These are phyloP conservation scores for Elasticomyces elasticus DNA, from an alignment of 495 filamentous ascomycete species.

Conservation along the genomic window DNA sequence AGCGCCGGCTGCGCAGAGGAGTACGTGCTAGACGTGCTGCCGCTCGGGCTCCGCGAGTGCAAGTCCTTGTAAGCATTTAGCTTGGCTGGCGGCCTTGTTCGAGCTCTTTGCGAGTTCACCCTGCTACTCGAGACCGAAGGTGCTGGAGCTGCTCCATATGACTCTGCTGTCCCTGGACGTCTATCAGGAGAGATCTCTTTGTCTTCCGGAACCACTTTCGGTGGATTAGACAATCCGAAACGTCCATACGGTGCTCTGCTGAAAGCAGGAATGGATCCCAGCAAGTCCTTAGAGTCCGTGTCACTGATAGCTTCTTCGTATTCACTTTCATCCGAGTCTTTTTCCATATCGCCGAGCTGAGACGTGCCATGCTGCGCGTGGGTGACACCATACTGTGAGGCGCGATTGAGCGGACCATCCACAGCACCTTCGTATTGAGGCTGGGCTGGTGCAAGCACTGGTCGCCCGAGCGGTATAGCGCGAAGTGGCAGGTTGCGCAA, in stretches of 20 bases:
- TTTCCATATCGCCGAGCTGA: slow-evolving; percentile 11
- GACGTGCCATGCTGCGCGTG: slow-evolving; percentile 4
- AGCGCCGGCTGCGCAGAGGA: slow-evolving; percentile 14
- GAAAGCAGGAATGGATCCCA: slow-evolving; percentile 7
- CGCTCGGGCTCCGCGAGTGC: slow-evolving; percentile 60
- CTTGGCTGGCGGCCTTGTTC: slow-evolving; percentile 54
- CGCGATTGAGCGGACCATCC: slow-evolving; percentile 18
- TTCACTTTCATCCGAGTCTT: slow-evolving; percentile 17
- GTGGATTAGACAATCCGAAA: slow-evolving; percentile 29
- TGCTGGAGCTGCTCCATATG: slow-evolving; percentile 17
- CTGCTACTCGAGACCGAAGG: slow-evolving; percentile 19
- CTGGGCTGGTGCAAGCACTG: slow-evolving; percentile 9
- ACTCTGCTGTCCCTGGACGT: slow-evolving; percentile 16
- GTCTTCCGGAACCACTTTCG: slow-evolving; percentile 36
- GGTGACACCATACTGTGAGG: slow-evolving; percentile 20
- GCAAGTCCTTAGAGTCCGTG: slow-evolving; percentile 24
- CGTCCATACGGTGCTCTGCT: slow-evolving; percentile 22
- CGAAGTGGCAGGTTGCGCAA: slow-evolving; percentile 13
- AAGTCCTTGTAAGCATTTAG: slow-evolving; percentile 59
- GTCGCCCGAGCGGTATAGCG: slow-evolving; percentile 17
- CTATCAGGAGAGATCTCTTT: slow-evolving; percentile 29
- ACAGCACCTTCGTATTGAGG: background rate
- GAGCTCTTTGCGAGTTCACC: slow-evolving; percentile 5
- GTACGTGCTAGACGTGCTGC: slow-evolving; percentile 37
- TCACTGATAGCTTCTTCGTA: slow-evolving; percentile 19